Evolutionary conservation across 2,329 filamentous ascomycete species (phyloP), one percentile per base, ranked within the genome.

Genomic region (Neonectria sp.): DNA sequence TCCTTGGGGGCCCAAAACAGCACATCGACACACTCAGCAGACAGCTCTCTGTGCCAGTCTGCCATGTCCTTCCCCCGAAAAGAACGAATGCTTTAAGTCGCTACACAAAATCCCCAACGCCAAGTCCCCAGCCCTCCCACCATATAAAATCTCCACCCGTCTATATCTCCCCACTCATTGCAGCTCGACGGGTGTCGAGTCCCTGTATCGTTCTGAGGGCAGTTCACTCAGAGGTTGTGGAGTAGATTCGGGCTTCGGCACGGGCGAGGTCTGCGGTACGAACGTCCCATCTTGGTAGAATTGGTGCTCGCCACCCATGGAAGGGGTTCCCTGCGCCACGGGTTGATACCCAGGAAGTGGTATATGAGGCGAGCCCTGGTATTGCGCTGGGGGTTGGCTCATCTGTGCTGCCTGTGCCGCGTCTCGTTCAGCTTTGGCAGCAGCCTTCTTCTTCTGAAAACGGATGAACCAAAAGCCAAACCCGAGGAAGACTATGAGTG

Each of bases 401-500:
- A n/a, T n/a, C 48, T 51, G 60, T 5, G 17, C 35, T 53, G 45
- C 33, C 5, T 49, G 53, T 2, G 45, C 55, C 5, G 27, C 37
- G 24, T 27, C 46, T 21, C 53, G 35, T 33, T 49, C 60, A n/a
- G 53, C 60, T n/a, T 45, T 37, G 6, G 25, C 40, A 24, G 60
- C 52, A 27, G 60, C 53, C 12, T 52, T 58, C n/a, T 48, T 57
- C 53, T 63, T 57, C 29, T 63, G 60, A 13, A 57, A 56, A 4
- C 60, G 53, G 13, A 63, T 57, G 53, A 57, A 63, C 60, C 60
- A 63, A 15, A 63, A 27, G 21, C 60, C 60, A 35, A 63, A 58
- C 7, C 13, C 60, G 9, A 63, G 29, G n/a, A 63, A 29, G 33
- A 25, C 45, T 8, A 63, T 45, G 35, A 63, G 33, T 4, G 60